These are phyloP conservation scores for Kwoniella sp. DNA, from an alignment of 768 basidiomycete genomes.

Conservation along the genomic window DNA sequence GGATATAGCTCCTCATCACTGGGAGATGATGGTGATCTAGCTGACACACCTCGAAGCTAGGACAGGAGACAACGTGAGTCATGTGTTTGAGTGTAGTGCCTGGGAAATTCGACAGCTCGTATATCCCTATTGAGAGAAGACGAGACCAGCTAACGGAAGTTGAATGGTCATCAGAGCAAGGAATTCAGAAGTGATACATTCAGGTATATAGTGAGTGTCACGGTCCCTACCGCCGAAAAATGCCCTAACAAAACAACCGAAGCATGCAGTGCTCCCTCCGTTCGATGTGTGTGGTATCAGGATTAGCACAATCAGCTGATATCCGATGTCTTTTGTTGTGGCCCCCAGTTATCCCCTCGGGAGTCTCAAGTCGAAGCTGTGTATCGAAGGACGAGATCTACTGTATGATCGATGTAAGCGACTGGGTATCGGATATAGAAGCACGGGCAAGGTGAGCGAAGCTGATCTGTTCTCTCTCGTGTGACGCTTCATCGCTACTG, in stretches of 20 bases:
- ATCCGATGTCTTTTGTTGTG: background rate
- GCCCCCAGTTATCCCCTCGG: constrained; percentile 65
- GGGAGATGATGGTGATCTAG: background rate
- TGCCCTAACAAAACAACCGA: too few relatives aligned
- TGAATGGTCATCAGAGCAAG: constrained; percentile 73
- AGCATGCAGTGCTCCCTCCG: too few relatives aligned
- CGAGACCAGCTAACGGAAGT: background rate
- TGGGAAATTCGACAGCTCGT: too few relatives aligned
- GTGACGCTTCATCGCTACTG: too few relatives aligned
- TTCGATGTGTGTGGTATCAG: too few relatives aligned
- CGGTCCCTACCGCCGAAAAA: too few relatives aligned
- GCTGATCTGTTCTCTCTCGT: background rate
- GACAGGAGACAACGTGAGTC: constrained; percentile 78
- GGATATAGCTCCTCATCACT: background rate
- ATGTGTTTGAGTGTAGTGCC: too few relatives aligned
- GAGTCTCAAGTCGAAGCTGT: constrained; percentile 82
- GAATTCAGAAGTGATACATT: constrained; percentile 94
- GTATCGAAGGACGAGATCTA: constrained; percentile 79
- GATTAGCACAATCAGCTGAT: too few relatives aligned
- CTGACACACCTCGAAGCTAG: constrained; percentile 54
- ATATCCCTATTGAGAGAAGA: too few relatives aligned
- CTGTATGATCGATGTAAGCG: constrained; percentile 74
- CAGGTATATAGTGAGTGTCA: constrained; percentile 57
- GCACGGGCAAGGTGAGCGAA: constrained; percentile 64
- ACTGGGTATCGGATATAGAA: constrained; percentile 67